Percentiles rank a stretch among this genome's conserved stretches.
Evolutionary conservation across 1,284 basidiomycete species (phyloP).

Genomic region (Cerrena zonata): DNA sequence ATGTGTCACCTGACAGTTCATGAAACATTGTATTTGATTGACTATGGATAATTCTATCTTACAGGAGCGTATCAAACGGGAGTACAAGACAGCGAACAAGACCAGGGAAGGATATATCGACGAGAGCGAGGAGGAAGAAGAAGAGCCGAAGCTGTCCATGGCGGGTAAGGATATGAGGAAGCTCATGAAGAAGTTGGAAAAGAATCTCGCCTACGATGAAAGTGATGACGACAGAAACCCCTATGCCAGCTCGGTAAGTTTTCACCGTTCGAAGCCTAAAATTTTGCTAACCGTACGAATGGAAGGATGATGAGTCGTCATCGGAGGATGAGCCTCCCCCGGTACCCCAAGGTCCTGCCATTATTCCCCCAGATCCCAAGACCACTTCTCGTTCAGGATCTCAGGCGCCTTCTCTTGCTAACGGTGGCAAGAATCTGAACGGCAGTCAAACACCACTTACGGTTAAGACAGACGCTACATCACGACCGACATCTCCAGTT

Average conservation of each 20-base stretch:
- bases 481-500: conserved; percentile 54
- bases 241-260: conserved; percentile 67
- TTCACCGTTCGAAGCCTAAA: conserved; percentile 3
- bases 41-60: conserved; percentile 1
- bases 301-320: conserved; percentile 64
- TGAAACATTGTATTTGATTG: conserved; percentile 1
- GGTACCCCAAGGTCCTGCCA: conserved; percentile 50
- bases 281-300: too few species aligned
- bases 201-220: conserved; percentile 75
- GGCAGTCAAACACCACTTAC: conserved; percentile 31
- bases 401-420: conserved; percentile 23
- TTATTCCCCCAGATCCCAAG: conserved; percentile 44
- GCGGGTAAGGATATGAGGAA: conserved; percentile 75
- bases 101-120: conserved; percentile 61
- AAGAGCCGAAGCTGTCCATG: conserved; percentile 52
- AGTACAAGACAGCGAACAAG: conserved; percentile 75
- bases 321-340: conserved; percentile 53
- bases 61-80: conserved; percentile 79
- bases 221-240: conserved; percentile 77
- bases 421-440: conserved; percentile 22
- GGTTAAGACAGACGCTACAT: conserved; percentile 27
- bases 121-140: conserved; percentile 70
- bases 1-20: conserved; percentile 13
- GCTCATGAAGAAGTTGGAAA: conserved; percentile 67
- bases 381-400: conserved; percentile 28